Conservation (phyloP, 192 early-diverging fungal genomes). For the Umbelopsis sp. region DNA sequence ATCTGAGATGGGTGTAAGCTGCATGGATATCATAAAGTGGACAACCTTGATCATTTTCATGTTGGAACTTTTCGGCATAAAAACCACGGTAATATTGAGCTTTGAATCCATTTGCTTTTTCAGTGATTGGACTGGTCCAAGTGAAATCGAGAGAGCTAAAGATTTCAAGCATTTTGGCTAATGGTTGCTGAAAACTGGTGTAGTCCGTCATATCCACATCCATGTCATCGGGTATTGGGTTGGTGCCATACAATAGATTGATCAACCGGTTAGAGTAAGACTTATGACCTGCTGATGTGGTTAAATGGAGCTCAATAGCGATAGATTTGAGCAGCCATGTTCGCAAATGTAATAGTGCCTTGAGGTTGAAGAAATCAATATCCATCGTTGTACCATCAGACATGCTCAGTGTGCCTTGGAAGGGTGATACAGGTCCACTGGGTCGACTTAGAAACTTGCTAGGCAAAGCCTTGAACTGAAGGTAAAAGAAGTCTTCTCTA, state of each 20-base stretch:
- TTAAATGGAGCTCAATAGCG: constrained; percentile 82
- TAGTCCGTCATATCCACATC: constrained; percentile 17
- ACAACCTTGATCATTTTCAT: constrained; percentile 59
- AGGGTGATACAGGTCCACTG: constrained; percentile 10
- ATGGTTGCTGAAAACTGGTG: constrained; percentile 55
- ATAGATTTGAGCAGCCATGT: constrained; percentile 88
- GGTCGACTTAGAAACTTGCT: constrained; percentile 28
- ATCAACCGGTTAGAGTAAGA: constrained; percentile 39
- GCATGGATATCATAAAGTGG: constrained; percentile 71
- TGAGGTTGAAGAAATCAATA: constrained; percentile 30
- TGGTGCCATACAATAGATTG: constrained; percentile 35
- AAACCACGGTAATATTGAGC: constrained; percentile 47
- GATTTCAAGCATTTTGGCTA: constrained; percentile 76
- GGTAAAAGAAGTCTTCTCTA: constrained; percentile 75
- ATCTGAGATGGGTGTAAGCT: constrained; percentile 59
- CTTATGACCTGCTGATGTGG: constrained; percentile 37
- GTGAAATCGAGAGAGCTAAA: constrained; percentile 69
- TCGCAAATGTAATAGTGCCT: constrained; percentile 76
- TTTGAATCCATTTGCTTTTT: constrained; percentile 26
- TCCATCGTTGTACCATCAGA: background rate
- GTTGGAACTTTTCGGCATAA: constrained; percentile 49
- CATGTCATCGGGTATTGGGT: background rate
- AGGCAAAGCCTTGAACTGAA: constrained; percentile 56
- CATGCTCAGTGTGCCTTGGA: constrained; percentile 7
- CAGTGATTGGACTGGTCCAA: constrained; percentile 42